These are phyloP conservation scores for Cladosporium sp. DNA, from an alignment of 2,329 filamentous ascomycete species.

Conservation along the genomic window DNA sequence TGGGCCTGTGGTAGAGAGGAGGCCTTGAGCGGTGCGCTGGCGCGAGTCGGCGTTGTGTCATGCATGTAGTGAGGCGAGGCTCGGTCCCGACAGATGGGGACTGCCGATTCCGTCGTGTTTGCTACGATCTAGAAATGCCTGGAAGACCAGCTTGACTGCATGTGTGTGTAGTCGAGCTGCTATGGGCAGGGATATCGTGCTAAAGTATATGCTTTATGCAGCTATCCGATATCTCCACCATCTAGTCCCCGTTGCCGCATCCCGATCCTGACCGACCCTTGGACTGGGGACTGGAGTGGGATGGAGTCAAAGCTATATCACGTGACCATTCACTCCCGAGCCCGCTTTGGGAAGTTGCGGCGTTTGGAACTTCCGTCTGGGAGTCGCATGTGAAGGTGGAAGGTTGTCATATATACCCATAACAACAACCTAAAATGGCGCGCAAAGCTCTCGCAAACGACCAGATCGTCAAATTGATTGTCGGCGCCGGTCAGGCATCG, in stretches of 20 bases:
- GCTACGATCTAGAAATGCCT: slow-evolving; percentile 2
- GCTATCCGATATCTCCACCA: background rate
- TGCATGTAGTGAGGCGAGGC: slow-evolving; percentile 5
- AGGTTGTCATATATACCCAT: background rate
- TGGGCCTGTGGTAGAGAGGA: slow-evolving; percentile 11
- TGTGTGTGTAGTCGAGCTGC: background rate
- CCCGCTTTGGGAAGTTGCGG: slow-evolving; percentile 18
- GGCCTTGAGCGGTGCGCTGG: slow-evolving; percentile 11
- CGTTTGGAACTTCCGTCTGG: slow-evolving; percentile 12
- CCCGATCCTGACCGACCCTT: background rate
- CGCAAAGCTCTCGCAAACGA: slow-evolving; percentile 56
- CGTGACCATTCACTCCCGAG: slow-evolving; percentile 9
- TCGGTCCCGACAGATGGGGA: slow-evolving; percentile 14
- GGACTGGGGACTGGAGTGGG: background rate
- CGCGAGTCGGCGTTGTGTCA: slow-evolving; percentile 14
- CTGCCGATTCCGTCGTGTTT: slow-evolving; percentile 6
- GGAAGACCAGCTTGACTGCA: background rate
- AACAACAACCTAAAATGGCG: slow-evolving; percentile 45
- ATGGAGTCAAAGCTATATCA: background rate
- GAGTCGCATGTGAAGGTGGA: slow-evolving; percentile 12
- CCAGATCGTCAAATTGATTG: slow-evolving; percentile 93
- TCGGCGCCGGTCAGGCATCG: slow-evolving; percentile 91
- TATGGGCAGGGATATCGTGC: background rate
- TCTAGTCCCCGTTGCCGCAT: background rate
- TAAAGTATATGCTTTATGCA: background rate